phyloP scores from a whole-genome alignment of 768 basidiomycete species.

The Auriculariales sp. region DNA sequence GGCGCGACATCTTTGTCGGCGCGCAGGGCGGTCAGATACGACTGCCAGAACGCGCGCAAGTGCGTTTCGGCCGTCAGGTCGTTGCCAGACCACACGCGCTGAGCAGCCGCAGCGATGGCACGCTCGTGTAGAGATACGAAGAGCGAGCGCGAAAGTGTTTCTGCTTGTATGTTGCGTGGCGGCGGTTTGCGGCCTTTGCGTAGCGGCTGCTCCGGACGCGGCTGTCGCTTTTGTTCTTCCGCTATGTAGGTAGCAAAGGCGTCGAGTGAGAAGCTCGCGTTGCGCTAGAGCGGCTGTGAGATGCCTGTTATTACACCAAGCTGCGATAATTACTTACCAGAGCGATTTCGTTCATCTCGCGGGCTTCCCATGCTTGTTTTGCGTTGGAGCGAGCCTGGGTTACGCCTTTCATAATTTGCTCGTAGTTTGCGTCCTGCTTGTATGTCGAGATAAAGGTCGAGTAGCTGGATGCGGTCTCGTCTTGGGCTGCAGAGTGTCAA shows the following conservation, averaged over 20 bases:
- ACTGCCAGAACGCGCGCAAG: conserved; percentile 54
- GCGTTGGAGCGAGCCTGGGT: conserved; percentile 55
- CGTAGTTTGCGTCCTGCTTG: conserved; percentile 64
- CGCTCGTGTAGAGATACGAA: conserved; percentile 55
- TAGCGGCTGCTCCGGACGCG: conserved; percentile 28
- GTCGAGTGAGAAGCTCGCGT: conserved; percentile 30
- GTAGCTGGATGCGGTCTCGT: conserved; percentile 72
- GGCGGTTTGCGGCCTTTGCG: conserved; percentile 4
- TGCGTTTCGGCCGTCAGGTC: conserved; percentile 35
- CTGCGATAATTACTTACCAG: too few relatives aligned
- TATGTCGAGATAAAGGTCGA: conserved; percentile 79
- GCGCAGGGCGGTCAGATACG: conserved; percentile 48
- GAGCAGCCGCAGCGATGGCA: conserved; percentile 59
- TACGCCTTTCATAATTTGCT: conserved; percentile 56
- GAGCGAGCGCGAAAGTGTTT: conserved; percentile 21
- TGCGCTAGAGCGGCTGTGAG: conserved; percentile 6
- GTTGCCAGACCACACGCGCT: conserved; percentile 38
- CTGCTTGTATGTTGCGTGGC: conserved; percentile 1
- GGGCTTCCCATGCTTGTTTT: conserved; percentile 41
- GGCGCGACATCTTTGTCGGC: conserved; percentile 13
- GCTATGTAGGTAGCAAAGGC: conserved; percentile 49
- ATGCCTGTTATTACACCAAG: background rate
- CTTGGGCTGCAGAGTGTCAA: conserved; percentile 37
- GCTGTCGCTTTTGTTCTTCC: conserved; percentile 33
- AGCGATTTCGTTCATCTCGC: conserved; percentile 46